phyloP scores from a whole-genome alignment of 2,329 filamentous ascomycete species.

The Monosporascus sp. region DNA sequence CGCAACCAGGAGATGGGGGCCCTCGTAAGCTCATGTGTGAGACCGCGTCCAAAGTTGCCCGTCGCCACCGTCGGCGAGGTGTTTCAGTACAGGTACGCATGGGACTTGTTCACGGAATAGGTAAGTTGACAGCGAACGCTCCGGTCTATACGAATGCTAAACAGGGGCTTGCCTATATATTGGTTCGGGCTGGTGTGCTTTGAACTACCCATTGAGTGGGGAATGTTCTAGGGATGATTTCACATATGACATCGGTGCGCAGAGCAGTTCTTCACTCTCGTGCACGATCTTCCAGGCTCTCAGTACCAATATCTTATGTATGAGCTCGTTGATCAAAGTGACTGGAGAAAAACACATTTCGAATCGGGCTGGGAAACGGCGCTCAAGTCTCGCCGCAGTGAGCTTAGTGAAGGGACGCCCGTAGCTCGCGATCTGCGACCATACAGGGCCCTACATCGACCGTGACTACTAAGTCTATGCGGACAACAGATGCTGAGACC shows the following conservation, averaged over 20 bases:
- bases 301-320: slow-evolving; percentile 20
- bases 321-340: slow-evolving; percentile 13
- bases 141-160: not conserved
- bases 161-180: not conserved
- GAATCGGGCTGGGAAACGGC: slow-evolving; percentile 18
- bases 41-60: slow-evolving; percentile 4
- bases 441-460: not conserved
- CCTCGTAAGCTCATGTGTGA: slow-evolving; percentile 8
- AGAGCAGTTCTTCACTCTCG: slow-evolving; percentile 20
- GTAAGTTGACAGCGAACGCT: slow-evolving; percentile 8
- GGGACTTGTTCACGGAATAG: slow-evolving; percentile 13
- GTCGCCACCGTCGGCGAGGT: slow-evolving; percentile 10
- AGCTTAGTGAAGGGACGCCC: not conserved
- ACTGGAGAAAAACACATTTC: slow-evolving; percentile 22
- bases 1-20: slow-evolving; percentile 16
- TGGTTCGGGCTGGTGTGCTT: slow-evolving; percentile 21
- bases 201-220: slow-evolving; percentile 8
- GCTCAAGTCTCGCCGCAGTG: slow-evolving; percentile 1
- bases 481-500: not conserved
- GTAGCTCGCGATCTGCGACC: not conserved
- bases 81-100: slow-evolving; percentile 21
- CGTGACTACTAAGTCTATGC: not conserved
- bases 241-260: slow-evolving; percentile 22
- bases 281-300: slow-evolving; percentile 22
- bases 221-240: slow-evolving; percentile 16